Percentiles rank a stretch among this genome's conserved stretches.
phyloP scores from a whole-genome alignment of 176 grass and related monocot species.

The Pharus latifolius region DNA sequence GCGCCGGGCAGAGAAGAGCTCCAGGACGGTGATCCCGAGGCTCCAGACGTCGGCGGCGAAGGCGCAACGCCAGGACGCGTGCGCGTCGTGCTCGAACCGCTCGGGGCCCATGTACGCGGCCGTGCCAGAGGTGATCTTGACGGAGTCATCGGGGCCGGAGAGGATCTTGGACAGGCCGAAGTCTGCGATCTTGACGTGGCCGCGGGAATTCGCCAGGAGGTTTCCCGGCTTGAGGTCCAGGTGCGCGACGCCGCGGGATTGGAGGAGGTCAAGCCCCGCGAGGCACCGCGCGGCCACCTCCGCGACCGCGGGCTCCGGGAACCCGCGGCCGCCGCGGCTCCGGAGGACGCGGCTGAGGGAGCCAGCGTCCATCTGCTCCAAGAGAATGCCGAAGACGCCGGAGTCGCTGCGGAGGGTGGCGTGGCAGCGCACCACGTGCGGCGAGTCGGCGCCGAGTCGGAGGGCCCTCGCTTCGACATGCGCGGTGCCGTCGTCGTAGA shows the following conservation, averaged over 20 bases:
- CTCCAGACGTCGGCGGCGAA: slow-evolving; percentile 20
- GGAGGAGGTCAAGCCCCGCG: neutral
- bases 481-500: too few relatives aligned
- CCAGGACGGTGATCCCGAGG: too few relatives aligned
- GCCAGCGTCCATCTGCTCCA: slow-evolving; percentile 10
- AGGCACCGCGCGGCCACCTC: neutral
- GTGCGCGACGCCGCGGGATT: neutral
- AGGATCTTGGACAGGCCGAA: slow-evolving; percentile 9
- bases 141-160: neutral
- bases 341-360: slow-evolving; percentile 3
- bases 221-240: neutral
- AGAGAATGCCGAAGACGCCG: neutral
- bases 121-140: neutral
- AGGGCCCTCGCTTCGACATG: too few relatives aligned
- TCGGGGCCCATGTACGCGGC: neutral
- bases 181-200: neutral
- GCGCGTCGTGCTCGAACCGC: neutral
- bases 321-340: neutral
- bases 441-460: neutral
- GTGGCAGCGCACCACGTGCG: neutral
- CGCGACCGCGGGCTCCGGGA: neutral
- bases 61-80: neutral
- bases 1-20: too few relatives aligned
- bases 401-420: neutral
- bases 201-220: neutral